A percentile compares a stretch with the other conserved stretches of the same genome.
These are phyloP conservation scores for Tillandsia fasciculata DNA, from an alignment of 176 grass and related monocot species.

Conservation along the genomic window DNA sequence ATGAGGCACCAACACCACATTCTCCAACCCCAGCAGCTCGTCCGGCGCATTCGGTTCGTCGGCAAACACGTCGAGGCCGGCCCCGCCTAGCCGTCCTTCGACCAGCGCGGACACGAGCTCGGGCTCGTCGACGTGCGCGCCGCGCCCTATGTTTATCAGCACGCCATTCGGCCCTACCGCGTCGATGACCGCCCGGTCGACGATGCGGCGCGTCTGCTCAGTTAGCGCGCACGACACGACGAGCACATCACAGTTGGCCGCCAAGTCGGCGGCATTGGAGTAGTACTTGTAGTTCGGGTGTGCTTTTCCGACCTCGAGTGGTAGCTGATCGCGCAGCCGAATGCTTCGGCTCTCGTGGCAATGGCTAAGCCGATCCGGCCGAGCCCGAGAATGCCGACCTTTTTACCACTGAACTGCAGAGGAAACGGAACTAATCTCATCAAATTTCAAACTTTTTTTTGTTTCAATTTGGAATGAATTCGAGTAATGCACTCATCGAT, in stretches of 20 bases:
- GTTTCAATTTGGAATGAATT: too few relatives aligned
- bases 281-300: conserved; percentile 60
- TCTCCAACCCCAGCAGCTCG: conserved; percentile 50
- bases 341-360: conserved; percentile 57
- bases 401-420: conserved; percentile 86
- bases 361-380: conserved; percentile 67
- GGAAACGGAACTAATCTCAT: background rate
- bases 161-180: conserved; percentile 59
- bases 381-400: conserved; percentile 82
- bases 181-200: conserved; percentile 72
- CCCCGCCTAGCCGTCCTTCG: conserved; percentile 56
- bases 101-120: conserved; percentile 60
- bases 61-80: conserved; percentile 83
- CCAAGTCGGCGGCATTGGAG: conserved; percentile 35
- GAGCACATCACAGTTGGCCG: conserved; percentile 60
- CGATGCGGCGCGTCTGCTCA: conserved; percentile 55
- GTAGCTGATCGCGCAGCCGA: conserved; percentile 68
- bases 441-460: too few relatives aligned
- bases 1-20: conserved; percentile 74
- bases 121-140: conserved; percentile 67
- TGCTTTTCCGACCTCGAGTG: conserved; percentile 47
- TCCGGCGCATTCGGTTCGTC: conserved; percentile 61
- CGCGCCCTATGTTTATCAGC: conserved; percentile 75
- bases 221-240: conserved; percentile 69
- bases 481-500: too few relatives aligned